These are phyloP conservation scores for Podospora australis DNA, from an alignment of 495 filamentous ascomycete genomes.

Conservation along the genomic window DNA sequence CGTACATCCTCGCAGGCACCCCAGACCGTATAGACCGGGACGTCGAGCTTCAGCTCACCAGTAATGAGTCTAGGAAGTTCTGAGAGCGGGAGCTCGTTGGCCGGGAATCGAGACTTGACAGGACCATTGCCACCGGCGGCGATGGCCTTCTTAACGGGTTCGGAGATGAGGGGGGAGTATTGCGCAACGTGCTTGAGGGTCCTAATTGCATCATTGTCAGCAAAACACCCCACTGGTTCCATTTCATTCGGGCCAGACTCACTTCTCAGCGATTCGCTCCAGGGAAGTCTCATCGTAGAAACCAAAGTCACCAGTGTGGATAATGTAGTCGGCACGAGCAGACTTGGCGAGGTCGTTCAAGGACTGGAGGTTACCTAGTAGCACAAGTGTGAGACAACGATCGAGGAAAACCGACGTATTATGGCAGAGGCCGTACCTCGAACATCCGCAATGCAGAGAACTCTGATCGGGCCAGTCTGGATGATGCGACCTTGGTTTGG, in stretches of 20 bases:
- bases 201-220: conserved; percentile 43
- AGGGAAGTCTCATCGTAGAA: conserved; percentile 97
- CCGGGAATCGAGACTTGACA: conserved; percentile 73
- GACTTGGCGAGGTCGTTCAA: conserved; percentile 93
- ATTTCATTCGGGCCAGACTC: too few relatives aligned
- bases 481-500: conserved; percentile 62
- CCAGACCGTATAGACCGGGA: conserved; percentile 99
- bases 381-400: too few relatives aligned
- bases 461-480: conserved; percentile 74
- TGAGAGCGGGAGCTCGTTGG: conserved; percentile 84
- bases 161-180: conserved; percentile 90
- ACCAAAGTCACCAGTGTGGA: conserved; percentile 98
- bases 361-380: conserved; percentile 87
- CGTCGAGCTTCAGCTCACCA: conserved; percentile 79
- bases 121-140: conserved; percentile 48
- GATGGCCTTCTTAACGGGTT: conserved; percentile 81
- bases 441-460: conserved; percentile 96
- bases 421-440: conserved; percentile 67
- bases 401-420: conserved; percentile 8
- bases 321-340: conserved; percentile 89
- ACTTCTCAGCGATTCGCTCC: conserved; percentile 99
- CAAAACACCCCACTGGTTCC: conserved; percentile 2
- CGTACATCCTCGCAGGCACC: conserved; percentile 98
- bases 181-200: conserved; percentile 97
- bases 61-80: conserved; percentile 89